A percentile compares a stretch with the other conserved stretches of the same genome.
These are phyloP conservation scores for Lasiodiplodia gonubiensis DNA, from an alignment of 2,329 filamentous ascomycete species.

Conservation along the genomic window DNA sequence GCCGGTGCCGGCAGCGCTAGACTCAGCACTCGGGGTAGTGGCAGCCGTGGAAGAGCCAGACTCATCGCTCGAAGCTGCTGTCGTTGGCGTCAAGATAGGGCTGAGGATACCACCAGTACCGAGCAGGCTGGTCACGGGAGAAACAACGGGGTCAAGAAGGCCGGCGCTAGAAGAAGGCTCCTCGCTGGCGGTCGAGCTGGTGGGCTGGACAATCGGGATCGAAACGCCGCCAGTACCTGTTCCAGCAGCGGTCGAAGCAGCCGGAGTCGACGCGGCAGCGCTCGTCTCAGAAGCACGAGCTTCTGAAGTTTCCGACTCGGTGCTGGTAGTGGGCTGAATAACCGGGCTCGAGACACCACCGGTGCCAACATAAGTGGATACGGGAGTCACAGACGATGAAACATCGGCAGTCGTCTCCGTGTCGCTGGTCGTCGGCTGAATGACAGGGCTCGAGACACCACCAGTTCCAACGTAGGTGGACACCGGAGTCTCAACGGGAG, in stretches of 20 bases:
- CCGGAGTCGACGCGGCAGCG: neutral
- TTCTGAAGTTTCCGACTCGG: constrained; percentile 1
- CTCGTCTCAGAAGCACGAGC: neutral
- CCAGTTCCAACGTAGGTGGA: constrained; percentile 22
- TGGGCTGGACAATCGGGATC: constrained; percentile 26
- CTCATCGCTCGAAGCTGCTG: neutral
- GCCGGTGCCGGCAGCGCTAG: constrained; percentile 22
- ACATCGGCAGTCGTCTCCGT: constrained; percentile 2
- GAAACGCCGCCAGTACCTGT: constrained; percentile 27
- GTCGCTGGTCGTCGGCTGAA: constrained; percentile 19
- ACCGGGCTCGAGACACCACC: constrained; percentile 25
- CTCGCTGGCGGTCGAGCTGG: constrained; percentile 8
- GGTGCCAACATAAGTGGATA: constrained; percentile 13
- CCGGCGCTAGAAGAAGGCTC: constrained; percentile 13
- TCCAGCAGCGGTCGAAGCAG: constrained; percentile 8
- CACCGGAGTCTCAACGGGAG: neutral
- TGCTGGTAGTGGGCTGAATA: constrained; percentile 9
- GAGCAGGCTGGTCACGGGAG: constrained; percentile 14
- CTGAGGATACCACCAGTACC: constrained; percentile 15
- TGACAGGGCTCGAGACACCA: constrained; percentile 27
- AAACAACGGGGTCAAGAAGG: constrained; percentile 12
- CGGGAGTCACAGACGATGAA: constrained; percentile 5
- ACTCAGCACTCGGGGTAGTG: neutral
- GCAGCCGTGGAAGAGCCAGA: neutral
- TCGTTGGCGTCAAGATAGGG: constrained; percentile 10